Base-by-base conservation (phyloP, 768 basidiomycete genomes). In the Dendrothele bispora region DNA sequence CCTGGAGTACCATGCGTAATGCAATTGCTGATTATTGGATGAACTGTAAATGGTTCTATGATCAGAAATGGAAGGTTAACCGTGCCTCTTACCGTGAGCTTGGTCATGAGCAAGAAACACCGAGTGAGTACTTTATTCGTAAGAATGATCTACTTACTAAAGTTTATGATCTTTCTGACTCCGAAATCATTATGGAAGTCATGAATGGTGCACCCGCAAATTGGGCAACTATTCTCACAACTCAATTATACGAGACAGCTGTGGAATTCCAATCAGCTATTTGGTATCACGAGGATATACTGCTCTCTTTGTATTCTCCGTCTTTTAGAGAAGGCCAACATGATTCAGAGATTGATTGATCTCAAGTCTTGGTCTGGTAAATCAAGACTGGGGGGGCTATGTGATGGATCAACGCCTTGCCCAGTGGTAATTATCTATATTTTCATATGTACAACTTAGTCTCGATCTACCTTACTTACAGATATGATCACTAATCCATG, bases 151-250 rank as follows among this genome's bases (percentile, higher is more conserved):
- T 68, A 10, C 42, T 62, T 22, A 39, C 36, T 3, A 36, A 55
- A 10, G 52, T 54, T 7, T 46, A 48, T 34, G 35, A 50, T 2
- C 30, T 51, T 29, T 43, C 48, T 3, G 64, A 70, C 35, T 52
- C 59, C 1, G 66, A 70, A 39, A n/a, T 66, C 2, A 71, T 71
- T 12, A 50, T 55, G 14, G 63, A 69, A 40, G 56, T 71, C 14
- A 68, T 70, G 68, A 58, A 59, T 11, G 62, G 62, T 3, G 66
- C 62, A 57, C 59, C n/a, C n/a, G n/a, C n/a, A n/a, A n/a, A n/a
- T n/a, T n/a, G n/a, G n/a, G n/a, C n/a, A n/a, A n/a, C n/a, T 0
- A 51, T 64, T 10, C 38, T 64, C 0, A 63, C 56, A 1, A 56
- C 61, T 12, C 60, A 63, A 6, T 44, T 57, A 2, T 63, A 60